These are phyloP conservation scores for Tranzscheliella williamsii DNA, from an alignment of 1,284 basidiomycete genomes.

Conservation along the genomic window DNA sequence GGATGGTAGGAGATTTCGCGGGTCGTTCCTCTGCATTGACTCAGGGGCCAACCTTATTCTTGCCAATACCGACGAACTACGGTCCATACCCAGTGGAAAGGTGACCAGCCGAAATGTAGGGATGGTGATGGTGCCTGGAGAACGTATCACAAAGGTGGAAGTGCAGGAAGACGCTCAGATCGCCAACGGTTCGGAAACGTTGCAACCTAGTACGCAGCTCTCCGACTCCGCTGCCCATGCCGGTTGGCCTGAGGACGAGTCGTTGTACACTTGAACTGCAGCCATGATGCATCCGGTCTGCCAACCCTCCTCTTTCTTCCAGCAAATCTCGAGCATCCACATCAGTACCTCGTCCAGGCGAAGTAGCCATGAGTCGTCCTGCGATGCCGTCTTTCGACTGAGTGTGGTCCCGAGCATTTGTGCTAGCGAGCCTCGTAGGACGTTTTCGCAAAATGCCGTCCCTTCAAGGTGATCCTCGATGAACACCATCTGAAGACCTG, in stretches of 20 bases:
- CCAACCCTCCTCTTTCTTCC: neutral
- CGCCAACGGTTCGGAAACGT: no score
- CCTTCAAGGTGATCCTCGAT: neutral
- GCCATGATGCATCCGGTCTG: neutral
- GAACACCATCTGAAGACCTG: neutral
- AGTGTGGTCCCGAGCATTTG: neutral
- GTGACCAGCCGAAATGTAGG: constrained; percentile 32
- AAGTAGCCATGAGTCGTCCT: neutral
- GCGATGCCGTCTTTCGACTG: neutral
- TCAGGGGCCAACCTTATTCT: constrained; percentile 44
- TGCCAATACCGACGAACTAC: constrained; percentile 26
- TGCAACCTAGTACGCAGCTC: no score
- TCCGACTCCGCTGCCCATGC: no score
- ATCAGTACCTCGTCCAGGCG: neutral
- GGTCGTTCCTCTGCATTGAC: constrained; percentile 49
- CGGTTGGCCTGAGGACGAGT: constrained; percentile 1
- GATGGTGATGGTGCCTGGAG: constrained; percentile 51
- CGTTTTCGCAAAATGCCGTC: neutral
- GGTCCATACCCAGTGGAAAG: neutral
- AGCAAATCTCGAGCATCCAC: neutral
- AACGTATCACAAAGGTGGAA: constrained; percentile 32
- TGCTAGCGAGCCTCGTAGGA: neutral
- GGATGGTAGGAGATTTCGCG: constrained; percentile 48
- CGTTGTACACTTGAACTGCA: neutral
- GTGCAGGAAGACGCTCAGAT: constrained; percentile 20